Conservation (phyloP, 768 basidiomycete species). For the Mycena filopes region DNA sequence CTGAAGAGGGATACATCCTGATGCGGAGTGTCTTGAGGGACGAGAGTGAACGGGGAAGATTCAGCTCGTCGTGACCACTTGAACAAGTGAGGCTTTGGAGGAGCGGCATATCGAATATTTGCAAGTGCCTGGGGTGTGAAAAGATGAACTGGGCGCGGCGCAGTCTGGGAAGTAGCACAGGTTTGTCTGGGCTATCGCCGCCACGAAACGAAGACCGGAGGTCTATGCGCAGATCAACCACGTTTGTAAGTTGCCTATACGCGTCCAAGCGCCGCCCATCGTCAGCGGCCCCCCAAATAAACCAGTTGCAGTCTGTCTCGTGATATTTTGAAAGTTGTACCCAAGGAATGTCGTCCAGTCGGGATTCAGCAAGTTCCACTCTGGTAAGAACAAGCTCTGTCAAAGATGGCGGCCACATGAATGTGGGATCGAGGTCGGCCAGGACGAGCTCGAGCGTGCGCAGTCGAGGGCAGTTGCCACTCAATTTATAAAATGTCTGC, state of each 20-base stretch:
- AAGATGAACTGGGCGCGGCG: not conserved
- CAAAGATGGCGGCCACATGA: not conserved
- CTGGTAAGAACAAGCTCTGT: not conserved
- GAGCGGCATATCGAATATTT: not conserved
- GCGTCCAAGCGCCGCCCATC: not conserved
- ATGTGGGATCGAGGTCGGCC: not conserved
- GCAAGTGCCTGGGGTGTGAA: not conserved
- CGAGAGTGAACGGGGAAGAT: not conserved
- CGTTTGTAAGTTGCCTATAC: not conserved
- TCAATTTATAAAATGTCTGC: not conserved
- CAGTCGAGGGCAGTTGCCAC: not conserved
- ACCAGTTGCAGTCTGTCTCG: not conserved
- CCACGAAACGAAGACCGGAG: not conserved
- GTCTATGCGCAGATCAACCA: not conserved
- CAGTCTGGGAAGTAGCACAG: not conserved
- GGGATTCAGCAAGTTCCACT: not conserved
- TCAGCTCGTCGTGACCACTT: not conserved
- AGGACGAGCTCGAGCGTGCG: not conserved
- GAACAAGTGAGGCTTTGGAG: not conserved
- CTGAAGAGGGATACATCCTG: not conserved
- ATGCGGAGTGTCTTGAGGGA: not conserved
- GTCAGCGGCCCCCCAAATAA: not conserved
- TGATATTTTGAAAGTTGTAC: conserved; percentile 4
- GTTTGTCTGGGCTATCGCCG: not conserved
- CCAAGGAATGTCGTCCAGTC: not conserved